Evolutionary conservation across 1,284 basidiomycete genomes (phyloP), one percentile per base, ranked within the genome.

Genomic region (Naganishia cerealis): DNA sequence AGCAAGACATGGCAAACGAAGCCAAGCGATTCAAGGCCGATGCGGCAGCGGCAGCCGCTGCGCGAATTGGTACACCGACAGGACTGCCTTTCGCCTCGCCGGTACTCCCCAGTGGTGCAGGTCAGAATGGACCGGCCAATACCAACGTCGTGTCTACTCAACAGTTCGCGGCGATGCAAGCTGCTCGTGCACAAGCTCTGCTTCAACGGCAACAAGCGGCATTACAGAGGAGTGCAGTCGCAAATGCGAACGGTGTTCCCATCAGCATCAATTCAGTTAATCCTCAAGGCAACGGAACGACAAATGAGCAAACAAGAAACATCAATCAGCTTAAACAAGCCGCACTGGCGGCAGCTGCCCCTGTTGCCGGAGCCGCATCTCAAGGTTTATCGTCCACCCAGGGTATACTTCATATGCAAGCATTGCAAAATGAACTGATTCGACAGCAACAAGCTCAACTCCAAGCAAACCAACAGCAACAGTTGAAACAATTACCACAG

Each of bases 1-100:
- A 69, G 24, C 67, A 69, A 29, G 67, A 69, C 40, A 57, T 69
- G 42, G 67, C 67, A 2, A 69, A 58, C 29, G 67, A 69, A 43
- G 67, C 67, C 15, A 69, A 69, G 33, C 62, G 67, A 33, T 69
- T 69, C 67, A 69, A 69, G 57, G 62, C 61, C 26, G 67, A 69
- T 39, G 67, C 62, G 13, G 67, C 43, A 10, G 67, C 67, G 0
- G 63, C 61, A 0, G 63, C 55, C 2, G 54, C 62, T 6, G 67
- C 62, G n/a, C 56, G 54, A 24, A 42, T 50, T 26, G 24, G 46
- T 16, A 53, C 55, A 8, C 46, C 57, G 13, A 57, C 67, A 26
- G 54, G 56, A 40, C 24, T 67, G 42, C 53, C 66, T 10, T 55
- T 61, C 53, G 52, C 54, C 2, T 61, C 66, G 26, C 66, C 54